phyloP scores from a whole-genome alignment of 768 basidiomycete genomes.

The Myochromella boudieri region DNA sequence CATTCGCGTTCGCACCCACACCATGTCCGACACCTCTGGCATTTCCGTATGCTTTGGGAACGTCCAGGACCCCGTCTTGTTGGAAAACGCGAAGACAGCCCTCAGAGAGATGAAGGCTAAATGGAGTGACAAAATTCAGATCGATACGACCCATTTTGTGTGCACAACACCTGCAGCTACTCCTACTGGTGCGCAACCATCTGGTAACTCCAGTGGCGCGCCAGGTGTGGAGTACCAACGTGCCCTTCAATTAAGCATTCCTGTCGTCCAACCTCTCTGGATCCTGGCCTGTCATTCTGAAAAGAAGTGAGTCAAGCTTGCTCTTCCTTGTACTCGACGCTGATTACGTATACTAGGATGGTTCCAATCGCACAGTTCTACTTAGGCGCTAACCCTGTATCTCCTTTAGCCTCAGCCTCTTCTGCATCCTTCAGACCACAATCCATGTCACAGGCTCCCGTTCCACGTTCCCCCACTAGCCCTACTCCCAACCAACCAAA shows the following conservation, averaged over 20 bases:
- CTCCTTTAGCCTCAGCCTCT: conserved; percentile 35
- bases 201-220: conserved; percentile 50
- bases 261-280: conserved; percentile 95
- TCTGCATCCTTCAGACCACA: conserved; percentile 53
- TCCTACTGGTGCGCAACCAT: conserved; percentile 53
- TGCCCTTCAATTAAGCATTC: conserved; percentile 92
- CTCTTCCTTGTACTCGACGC: not conserved
- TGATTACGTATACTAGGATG: conserved; percentile 53
- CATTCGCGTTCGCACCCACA: conserved; percentile 84
- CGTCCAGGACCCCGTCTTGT: conserved; percentile 69
- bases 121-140: conserved; percentile 92
- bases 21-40: conserved; percentile 93
- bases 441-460: conserved; percentile 73
- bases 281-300: conserved; percentile 85
- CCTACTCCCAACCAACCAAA: conserved; percentile 31
- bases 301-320: conserved; percentile 60
- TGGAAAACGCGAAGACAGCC: conserved; percentile 81
- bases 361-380: conserved; percentile 82
- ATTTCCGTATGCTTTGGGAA: conserved; percentile 95
- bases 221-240: conserved; percentile 91
- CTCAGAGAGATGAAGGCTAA: conserved; percentile 84
- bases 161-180: conserved; percentile 86
- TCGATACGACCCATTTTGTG: conserved; percentile 98
- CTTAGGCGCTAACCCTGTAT: conserved; percentile 63
- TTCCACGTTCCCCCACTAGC: conserved; percentile 43